Percentiles rank a stretch among this genome's conserved stretches.
phyloP scores from a whole-genome alignment of 352 stramenopile species.

The Phytophthora podocarpi region DNA sequence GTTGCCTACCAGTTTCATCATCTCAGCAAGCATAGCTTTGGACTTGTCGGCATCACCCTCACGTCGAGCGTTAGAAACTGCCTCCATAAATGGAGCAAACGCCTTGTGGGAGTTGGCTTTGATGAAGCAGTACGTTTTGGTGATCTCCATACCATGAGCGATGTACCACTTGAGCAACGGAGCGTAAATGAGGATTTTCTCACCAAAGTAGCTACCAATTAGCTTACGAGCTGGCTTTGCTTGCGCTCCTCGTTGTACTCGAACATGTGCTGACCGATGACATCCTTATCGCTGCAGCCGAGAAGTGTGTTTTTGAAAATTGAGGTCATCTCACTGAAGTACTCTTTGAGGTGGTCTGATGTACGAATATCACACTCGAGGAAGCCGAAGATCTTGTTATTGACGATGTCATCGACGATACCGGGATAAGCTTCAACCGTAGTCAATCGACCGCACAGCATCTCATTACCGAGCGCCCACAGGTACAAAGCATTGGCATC shows the following conservation, averaged over 20 bases:
- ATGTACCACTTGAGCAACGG: not conserved
- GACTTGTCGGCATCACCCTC: conserved; percentile 27
- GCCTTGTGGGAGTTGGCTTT: not conserved
- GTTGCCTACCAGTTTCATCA: conserved; percentile 10
- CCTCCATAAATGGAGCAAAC: conserved; percentile 27
- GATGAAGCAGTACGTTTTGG: not conserved
- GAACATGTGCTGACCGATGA: not conserved
- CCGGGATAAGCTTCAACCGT: no score
- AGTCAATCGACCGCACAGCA: not conserved
- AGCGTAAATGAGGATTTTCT: not conserved
- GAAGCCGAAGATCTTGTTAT: no score
- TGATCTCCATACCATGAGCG: not conserved
- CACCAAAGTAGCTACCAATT: not conserved
- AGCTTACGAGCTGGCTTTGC: not conserved
- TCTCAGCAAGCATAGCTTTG: conserved; percentile 8
- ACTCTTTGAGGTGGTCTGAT: no score
- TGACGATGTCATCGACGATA: not conserved
- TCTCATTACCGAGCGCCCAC: not conserved
- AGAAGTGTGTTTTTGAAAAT: conserved; percentile 22
- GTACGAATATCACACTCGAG: no score
- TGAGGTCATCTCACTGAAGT: conserved; percentile 36
- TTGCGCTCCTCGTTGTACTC: not conserved
- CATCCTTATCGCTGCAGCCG: not conserved
- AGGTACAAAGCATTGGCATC: not conserved
- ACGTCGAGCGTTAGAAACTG: conserved; percentile 31